Base-by-base conservation (phyloP, 306 rosid genomes). In the Purshia tridentata region DNA sequence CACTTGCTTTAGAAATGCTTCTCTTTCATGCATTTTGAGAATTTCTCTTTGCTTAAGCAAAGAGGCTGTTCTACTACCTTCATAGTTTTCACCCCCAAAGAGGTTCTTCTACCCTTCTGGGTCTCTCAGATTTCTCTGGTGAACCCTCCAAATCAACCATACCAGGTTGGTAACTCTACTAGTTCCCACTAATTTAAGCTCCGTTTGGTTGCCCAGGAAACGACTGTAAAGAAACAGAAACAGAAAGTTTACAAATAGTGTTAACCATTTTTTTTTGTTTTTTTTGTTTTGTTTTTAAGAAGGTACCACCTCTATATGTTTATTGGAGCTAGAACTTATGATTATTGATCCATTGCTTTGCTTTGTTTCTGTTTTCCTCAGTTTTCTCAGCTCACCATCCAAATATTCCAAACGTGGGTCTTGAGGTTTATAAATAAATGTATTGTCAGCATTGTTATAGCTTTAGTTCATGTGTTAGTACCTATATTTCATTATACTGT, bases 151-250 rank as follows among this genome's bases (percentile, higher is more conserved):
- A 6, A 50, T 54, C 82, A 51, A 13, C 57, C 40, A 6, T 15
- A 29, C 1, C 76, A 45, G 87, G 80, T 83, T 39, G 15, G 51
- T 69, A 22, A 9, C 39, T 0, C 22, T n/a, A 10, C 9, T 50
- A 6, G 15, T 40, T 59, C 45, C 19, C 29, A 16, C 49, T 51
- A 65, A 23, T 58, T 66, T 19, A 39, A 15, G 16, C 42, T 63
- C 58, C 41, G 70, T 69, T 70, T 72, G 67, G 59, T 70, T 56
- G 37, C 75, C 53, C 14, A 72, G 52, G 75, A 78, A 69, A 74
- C 53, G 65, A 61, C 51, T 23, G 53, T 72, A 71, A 82, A 47
- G 18, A 53, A 45, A 35, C 37, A 19, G 16, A 44, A 49, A 3
- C 19, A 10, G 14, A 20, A 19, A 12, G 40, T 23, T 51, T 12